Base-by-base conservation (phyloP, 2,329 filamentous ascomycete species). In the Trichoderma brevicompactum region DNA sequence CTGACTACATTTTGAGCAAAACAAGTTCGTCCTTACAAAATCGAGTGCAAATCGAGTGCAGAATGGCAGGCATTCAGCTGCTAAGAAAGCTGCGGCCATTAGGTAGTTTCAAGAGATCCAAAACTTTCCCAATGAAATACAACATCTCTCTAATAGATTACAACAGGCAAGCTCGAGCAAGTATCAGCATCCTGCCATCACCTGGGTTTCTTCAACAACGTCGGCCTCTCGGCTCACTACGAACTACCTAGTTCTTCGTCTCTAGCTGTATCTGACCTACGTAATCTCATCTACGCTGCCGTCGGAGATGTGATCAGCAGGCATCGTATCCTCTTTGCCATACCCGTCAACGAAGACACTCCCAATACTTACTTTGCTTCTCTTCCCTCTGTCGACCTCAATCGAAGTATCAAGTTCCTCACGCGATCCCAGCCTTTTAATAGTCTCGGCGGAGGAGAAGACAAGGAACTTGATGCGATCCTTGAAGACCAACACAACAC, bases 131-230 rank as follows among this genome's bases (percentile, higher is more conserved):
- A 28, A 44, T 13, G 23, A 19, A 15, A 15, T 17, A 34, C 36
- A 1, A 13, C 10, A 38, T 10, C 8, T n/a, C 13, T 54, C 52
- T 54, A 36, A 58, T n/a, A 5, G 19, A 3, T 34, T 46, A 5
- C 2, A 13, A 49, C 38, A 81, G 79, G 80, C 49, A 74, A 73
- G 23, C 69, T 81, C 46, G 81, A 83, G 70, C 76, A 78, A 52
- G 79, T 77, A 69, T 81, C 79, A 6, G 80, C 79, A 2, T 69
- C 76, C 8, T 76, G 79, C 41, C 79, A 83, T 60, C 71, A 79
- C 55, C 68, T 80, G 3, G 73, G 74, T 0, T 79, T 80, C 58
- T 83, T 81, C 70, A 74, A 75, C 58, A 83, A 81, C 68, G 78
- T 80, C 32, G 77, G 74, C 7, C 70, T 81, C 28, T 73, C 77